A percentile compares a stretch with the other conserved stretches of the same genome.
phyloP scores from a whole-genome alignment of 2,329 filamentous ascomycete species.

The Ceratocystis colombiana region DNA sequence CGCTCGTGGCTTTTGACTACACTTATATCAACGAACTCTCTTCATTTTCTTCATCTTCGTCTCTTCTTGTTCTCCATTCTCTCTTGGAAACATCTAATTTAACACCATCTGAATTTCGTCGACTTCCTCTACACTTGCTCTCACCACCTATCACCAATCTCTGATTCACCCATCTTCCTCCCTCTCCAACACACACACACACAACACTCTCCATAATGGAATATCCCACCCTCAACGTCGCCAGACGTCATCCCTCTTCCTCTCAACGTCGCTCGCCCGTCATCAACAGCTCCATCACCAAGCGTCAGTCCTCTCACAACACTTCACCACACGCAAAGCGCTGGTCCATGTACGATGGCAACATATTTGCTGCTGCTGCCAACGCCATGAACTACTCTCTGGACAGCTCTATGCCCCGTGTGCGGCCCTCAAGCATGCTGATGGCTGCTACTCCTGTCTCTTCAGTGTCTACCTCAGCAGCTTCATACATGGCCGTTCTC shows the following conservation, averaged over 20 bases:
- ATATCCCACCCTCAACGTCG: constrained; percentile 18
- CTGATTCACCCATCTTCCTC: background rate
- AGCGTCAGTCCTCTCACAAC: constrained; percentile 17
- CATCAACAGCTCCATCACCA: constrained; percentile 22
- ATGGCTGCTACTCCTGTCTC: constrained; percentile 9
- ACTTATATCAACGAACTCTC: background rate
- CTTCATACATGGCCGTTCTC: constrained; percentile 18
- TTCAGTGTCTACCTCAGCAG: constrained; percentile 4
- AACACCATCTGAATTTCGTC: background rate
- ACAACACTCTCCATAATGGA: constrained; percentile 20
- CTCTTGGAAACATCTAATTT: background rate
- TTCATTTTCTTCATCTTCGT: background rate
- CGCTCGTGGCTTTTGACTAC: background rate
- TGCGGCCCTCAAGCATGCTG: constrained; percentile 20
- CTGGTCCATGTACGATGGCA: constrained; percentile 23
- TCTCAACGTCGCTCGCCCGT: constrained; percentile 21
- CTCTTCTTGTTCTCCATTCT: background rate
- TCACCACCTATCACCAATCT: background rate
- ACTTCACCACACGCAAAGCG: constrained; percentile 21
- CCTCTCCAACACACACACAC: background rate
- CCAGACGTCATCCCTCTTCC: constrained; percentile 8
- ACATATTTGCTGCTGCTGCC: constrained; percentile 15
- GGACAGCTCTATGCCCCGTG: constrained; percentile 12
- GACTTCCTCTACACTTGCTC: background rate
- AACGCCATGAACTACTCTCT: constrained; percentile 15